These are phyloP conservation scores for Collybia sordida DNA, from an alignment of 768 basidiomycete genomes.

Conservation along the genomic window DNA sequence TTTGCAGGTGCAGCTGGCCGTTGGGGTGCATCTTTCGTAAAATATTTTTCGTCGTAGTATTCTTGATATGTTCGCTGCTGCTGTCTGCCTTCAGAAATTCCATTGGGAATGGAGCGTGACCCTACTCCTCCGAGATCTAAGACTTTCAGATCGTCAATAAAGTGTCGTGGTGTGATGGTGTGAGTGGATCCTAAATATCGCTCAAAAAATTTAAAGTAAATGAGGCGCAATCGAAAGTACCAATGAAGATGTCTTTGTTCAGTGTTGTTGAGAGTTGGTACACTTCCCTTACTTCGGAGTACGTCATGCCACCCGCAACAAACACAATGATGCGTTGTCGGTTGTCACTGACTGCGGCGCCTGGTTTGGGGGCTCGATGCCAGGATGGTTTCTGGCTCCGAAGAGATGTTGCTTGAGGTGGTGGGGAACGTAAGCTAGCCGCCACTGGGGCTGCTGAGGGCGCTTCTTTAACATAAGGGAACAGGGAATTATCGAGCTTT, in stretches of 20 bases:
- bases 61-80: constrained; percentile 62
- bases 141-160: constrained; percentile 84
- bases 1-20: constrained; percentile 39
- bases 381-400: constrained; percentile 89
- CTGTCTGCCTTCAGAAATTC: constrained; percentile 48
- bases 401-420: constrained; percentile 68
- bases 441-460: constrained; percentile 52
- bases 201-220: not conserved
- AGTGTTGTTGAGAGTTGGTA: constrained; percentile 75
- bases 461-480: constrained; percentile 89
- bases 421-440: constrained; percentile 47
- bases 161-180: constrained; percentile 75
- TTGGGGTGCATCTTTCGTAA: constrained; percentile 60
- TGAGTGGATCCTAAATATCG: constrained; percentile 79
- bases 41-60: constrained; percentile 81
- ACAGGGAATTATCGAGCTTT: constrained; percentile 73
- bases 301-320: constrained; percentile 93
- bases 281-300: constrained; percentile 89
- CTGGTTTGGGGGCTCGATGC: constrained; percentile 73
- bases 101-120: constrained; percentile 69
- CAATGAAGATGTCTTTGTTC: constrained; percentile 90
- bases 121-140: constrained; percentile 88
- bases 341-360: constrained; percentile 45
- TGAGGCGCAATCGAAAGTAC: constrained; percentile 39
- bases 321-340: constrained; percentile 86